phyloP scores from a whole-genome alignment of 164 flowering plant genomes.

The Protea cynaroides region DNA sequence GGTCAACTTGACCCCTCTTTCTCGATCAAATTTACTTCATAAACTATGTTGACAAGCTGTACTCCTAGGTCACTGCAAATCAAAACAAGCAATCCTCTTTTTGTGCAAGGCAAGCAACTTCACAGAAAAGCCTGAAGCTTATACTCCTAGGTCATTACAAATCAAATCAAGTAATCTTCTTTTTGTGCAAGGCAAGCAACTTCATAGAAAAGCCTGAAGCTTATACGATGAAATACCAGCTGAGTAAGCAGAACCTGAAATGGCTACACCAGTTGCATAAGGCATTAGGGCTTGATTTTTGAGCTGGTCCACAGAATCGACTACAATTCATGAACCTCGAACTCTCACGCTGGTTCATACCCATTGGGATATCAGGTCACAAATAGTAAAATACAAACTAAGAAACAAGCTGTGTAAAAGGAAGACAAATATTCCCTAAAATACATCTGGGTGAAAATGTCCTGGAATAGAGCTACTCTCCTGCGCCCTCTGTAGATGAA shows the following conservation, averaged over 20 bases:
- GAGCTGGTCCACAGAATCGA: background rate
- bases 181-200: too few relatives aligned
- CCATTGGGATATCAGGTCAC: background rate
- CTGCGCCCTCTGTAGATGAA: slow-evolving; percentile 24
- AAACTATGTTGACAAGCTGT: too few relatives aligned
- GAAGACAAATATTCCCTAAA: background rate
- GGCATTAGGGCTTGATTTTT: background rate
- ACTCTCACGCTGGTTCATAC: slow-evolving; percentile 3
- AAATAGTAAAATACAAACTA: background rate
- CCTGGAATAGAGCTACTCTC: slow-evolving; percentile 20
- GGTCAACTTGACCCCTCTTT: background rate
- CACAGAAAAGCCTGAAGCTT: too few relatives aligned
- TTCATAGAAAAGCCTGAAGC: too few relatives aligned
- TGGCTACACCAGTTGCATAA: background rate
- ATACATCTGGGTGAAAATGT: slow-evolving; percentile 23
- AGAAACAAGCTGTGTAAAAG: background rate
- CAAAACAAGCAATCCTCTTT: too few relatives aligned
- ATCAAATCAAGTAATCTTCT: too few relatives aligned
- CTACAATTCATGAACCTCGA: slow-evolving; percentile 2
- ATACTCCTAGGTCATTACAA: background rate
- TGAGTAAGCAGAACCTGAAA: background rate
- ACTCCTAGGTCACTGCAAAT: background rate
- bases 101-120: too few relatives aligned
- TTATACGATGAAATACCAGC: too few relatives aligned
- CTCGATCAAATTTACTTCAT: background rate